Evolutionary conservation across 1,139 yeast genomes (phyloP).

Genomic region (Hansenula sp.): DNA sequence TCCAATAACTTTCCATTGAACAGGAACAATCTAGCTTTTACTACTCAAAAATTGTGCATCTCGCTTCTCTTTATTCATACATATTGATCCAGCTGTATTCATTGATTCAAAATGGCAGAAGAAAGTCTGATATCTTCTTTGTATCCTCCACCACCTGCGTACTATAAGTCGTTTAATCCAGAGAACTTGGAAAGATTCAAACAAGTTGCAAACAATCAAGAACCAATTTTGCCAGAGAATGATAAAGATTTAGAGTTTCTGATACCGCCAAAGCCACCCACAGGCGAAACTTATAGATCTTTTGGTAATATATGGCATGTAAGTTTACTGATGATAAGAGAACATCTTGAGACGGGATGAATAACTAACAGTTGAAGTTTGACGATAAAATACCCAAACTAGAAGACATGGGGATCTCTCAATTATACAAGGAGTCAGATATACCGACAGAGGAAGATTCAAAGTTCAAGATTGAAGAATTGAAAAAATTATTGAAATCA

Average conservation of each 20-base stretch:
- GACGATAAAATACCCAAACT: slow-evolving; percentile 68
- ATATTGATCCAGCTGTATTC: too few species aligned
- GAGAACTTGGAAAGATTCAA: slow-evolving; percentile 43
- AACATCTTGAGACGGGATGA: neutral
- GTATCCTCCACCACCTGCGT: slow-evolving; percentile 87
- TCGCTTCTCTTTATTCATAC: too few species aligned
- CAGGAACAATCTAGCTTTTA: neutral
- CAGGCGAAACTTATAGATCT: slow-evolving; percentile 60
- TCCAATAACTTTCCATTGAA: too few species aligned
- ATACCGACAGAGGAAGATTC: slow-evolving; percentile 26
- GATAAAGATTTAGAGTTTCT: slow-evolving; percentile 42
- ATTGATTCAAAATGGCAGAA: slow-evolving; percentile 26
- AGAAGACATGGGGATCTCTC: slow-evolving; percentile 63
- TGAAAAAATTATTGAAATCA: slow-evolving; percentile 68
- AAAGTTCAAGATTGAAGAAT: slow-evolving; percentile 55
- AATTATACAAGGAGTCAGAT: slow-evolving; percentile 44
- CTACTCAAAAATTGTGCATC: too few species aligned
- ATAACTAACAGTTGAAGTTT: slow-evolving; percentile 24
- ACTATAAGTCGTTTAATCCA: slow-evolving; percentile 60
- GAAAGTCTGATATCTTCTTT: slow-evolving; percentile 47
- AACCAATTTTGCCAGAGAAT: slow-evolving; percentile 16
- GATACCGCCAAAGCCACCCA: slow-evolving; percentile 65
- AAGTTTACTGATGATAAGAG: slow-evolving; percentile 5
- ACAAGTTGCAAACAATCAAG: slow-evolving; percentile 12
- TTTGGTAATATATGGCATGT: slow-evolving; percentile 82